phyloP scores from a whole-genome alignment of 169 alveolate genomes.

The Eimeria praecox region DNA sequence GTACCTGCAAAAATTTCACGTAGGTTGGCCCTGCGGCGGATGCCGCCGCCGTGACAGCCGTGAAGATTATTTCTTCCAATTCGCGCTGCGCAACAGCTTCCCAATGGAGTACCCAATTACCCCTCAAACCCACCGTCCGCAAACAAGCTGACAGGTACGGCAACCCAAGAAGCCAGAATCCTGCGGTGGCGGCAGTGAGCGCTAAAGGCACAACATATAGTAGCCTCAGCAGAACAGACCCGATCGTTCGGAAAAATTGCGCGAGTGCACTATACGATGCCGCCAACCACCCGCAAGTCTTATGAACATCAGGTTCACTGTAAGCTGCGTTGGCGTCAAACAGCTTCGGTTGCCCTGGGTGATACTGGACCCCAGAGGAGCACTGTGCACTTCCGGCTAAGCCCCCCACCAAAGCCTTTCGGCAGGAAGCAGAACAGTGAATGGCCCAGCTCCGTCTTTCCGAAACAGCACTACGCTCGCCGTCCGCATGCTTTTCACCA shows the following conservation, averaged over 20 bases:
- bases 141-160: conserved; percentile 26
- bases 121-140: conserved; percentile 30
- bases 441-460: not conserved
- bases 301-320: not conserved
- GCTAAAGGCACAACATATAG: conserved; percentile 46
- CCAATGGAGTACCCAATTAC: conserved; percentile 17
- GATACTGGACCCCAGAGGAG: conserved; percentile 9
- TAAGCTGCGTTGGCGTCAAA: not conserved
- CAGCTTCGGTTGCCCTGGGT: conserved; percentile 21
- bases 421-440: not conserved
- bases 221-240: conserved; percentile 44
- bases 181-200: conserved; percentile 61
- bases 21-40: conserved; percentile 72
- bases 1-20: conserved; percentile 52
- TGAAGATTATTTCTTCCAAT: conserved; percentile 60
- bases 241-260: conserved; percentile 14
- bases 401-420: not conserved
- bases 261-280: not conserved
- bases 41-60: conserved; percentile 71
- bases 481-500: conserved; percentile 3
- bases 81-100: conserved; percentile 60
- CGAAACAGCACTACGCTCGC: not conserved
- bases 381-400: not conserved
- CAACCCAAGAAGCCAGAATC: conserved; percentile 52
- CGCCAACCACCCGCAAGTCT: not conserved